A percentile compares a stretch with the other conserved stretches of the same genome.
phyloP scores from a whole-genome alignment of 148 eudicot species.

The Fagopyrum homotropicum region DNA sequence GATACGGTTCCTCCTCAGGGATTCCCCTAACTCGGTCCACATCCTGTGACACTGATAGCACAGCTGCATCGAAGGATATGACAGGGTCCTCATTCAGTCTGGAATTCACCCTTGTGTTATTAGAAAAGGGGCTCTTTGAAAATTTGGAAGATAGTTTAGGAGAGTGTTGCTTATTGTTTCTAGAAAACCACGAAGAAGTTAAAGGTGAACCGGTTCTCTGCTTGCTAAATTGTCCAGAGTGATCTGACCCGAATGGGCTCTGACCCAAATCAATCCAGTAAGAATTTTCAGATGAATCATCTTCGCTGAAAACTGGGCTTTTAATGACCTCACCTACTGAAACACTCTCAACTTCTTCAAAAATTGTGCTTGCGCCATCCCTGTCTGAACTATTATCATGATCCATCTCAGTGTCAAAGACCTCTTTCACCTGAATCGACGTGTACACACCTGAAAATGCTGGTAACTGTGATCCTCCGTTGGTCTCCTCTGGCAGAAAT shows the following conservation, averaged over 20 bases:
- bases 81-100: conserved; percentile 24
- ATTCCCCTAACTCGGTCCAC: conserved; percentile 45
- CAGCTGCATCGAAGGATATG: conserved; percentile 80
- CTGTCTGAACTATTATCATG: conserved; percentile 75
- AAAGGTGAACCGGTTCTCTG: conserved; percentile 40
- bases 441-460: conserved; percentile 96
- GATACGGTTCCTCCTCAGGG: conserved; percentile 46
- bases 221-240: conserved; percentile 36
- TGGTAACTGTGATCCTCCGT: conserved; percentile 58
- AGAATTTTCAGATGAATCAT: conserved; percentile 92
- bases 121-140: conserved; percentile 48
- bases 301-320: conserved; percentile 95
- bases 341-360: conserved; percentile 83
- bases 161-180: conserved; percentile 38
- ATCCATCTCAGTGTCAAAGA: conserved; percentile 87
- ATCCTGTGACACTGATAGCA: conserved; percentile 78
- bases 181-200: conserved; percentile 60
- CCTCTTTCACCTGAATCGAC: conserved; percentile 86
- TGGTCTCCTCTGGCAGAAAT: conserved; percentile 45
- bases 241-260: conserved; percentile 71
- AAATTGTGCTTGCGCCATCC: conserved; percentile 82
- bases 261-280: conserved; percentile 97
- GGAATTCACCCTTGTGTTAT: conserved; percentile 18
- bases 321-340: conserved; percentile 92
- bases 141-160: conserved; percentile 42